Evolutionary conservation across 2,329 filamentous ascomycete species (phyloP).

Genomic region (Biscogniauxia sp.): DNA sequence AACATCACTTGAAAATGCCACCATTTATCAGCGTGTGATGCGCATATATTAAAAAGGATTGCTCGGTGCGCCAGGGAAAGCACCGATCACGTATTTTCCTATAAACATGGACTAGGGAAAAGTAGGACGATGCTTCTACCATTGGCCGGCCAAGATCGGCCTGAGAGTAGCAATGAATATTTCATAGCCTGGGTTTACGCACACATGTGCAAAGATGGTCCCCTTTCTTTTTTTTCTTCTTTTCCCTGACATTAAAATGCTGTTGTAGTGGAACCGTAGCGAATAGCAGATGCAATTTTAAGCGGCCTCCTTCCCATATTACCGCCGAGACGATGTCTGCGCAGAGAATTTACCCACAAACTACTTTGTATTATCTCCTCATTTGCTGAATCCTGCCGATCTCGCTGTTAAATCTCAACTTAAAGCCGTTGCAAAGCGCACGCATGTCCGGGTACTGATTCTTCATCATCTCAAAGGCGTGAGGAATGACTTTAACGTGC

Average conservation of each 20-base stretch:
- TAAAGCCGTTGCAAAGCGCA: slow-evolving; percentile 95
- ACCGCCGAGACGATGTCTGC: background rate
- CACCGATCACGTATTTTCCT: too few species aligned
- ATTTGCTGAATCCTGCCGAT: slow-evolving; percentile 59
- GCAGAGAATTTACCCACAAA: background rate
- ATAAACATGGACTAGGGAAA: too few species aligned
- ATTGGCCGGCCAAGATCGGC: too few species aligned
- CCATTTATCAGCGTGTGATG: too few species aligned
- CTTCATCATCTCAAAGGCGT: slow-evolving; percentile 87
- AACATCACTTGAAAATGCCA: too few species aligned
- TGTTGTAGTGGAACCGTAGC: background rate
- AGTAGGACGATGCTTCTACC: too few species aligned
- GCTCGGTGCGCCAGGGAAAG: too few species aligned
- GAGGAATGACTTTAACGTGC: slow-evolving; percentile 86
- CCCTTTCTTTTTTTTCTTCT: background rate
- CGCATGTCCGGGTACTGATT: slow-evolving; percentile 92
- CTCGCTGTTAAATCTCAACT: slow-evolving; percentile 69
- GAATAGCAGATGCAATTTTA: background rate
- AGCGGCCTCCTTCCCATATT: background rate
- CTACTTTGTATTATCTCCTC: slow-evolving; percentile 20
- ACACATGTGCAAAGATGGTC: too few species aligned
- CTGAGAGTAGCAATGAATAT: too few species aligned
- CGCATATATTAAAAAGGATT: too few species aligned
- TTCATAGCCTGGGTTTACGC: too few species aligned
- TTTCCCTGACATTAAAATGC: background rate